Percentiles rank a stretch among this genome's conserved stretches.
Evolutionary conservation across 257 asterid species (phyloP).

Genomic region (Przewalskia tangutica): DNA sequence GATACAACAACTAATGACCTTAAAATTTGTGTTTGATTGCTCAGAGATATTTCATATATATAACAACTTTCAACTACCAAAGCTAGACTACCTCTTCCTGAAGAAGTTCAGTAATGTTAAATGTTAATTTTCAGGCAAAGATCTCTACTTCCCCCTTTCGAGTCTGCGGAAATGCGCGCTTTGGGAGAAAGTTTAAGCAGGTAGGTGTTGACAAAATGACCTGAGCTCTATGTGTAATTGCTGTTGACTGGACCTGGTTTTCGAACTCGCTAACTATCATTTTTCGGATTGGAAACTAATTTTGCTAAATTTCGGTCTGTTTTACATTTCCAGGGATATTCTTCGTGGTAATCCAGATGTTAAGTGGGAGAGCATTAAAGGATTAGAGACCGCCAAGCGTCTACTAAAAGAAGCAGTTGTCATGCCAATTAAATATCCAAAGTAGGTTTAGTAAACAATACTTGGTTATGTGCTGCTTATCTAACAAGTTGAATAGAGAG

Average conservation of each 20-base stretch:
- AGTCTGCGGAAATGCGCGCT: conserved; percentile 86
- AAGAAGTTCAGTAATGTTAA: neutral
- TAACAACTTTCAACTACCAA: neutral
- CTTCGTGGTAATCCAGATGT: conserved; percentile 96
- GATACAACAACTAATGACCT: conserved; percentile 5
- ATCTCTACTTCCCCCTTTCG: conserved; percentile 86
- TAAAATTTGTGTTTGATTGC: neutral
- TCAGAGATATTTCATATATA: neutral
- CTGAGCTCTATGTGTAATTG: neutral
- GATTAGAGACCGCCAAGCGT: conserved; percentile 86
- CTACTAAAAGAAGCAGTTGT: conserved; percentile 97
- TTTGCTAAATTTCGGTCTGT: conserved; percentile 5
- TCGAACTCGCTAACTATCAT: neutral
- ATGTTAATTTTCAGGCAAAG: conserved; percentile 46
- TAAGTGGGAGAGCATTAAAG: conserved; percentile 85
- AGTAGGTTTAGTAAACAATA: conserved; percentile 32
- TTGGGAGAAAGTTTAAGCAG: conserved; percentile 90
- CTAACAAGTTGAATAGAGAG: neutral
- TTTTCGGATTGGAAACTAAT: neutral
- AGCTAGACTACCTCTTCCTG: neutral
- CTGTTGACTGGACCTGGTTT: conserved; percentile 3
- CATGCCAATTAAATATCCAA: conserved; percentile 99
- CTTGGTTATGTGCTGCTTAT: conserved; percentile 8
- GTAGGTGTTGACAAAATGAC: conserved; percentile 27
- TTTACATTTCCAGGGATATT: conserved; percentile 62